Percentiles rank a stretch among this genome's conserved stretches.
These are phyloP conservation scores for Scedosporium apiospermum DNA, from an alignment of 2,329 filamentous ascomycete species.

Conservation along the genomic window DNA sequence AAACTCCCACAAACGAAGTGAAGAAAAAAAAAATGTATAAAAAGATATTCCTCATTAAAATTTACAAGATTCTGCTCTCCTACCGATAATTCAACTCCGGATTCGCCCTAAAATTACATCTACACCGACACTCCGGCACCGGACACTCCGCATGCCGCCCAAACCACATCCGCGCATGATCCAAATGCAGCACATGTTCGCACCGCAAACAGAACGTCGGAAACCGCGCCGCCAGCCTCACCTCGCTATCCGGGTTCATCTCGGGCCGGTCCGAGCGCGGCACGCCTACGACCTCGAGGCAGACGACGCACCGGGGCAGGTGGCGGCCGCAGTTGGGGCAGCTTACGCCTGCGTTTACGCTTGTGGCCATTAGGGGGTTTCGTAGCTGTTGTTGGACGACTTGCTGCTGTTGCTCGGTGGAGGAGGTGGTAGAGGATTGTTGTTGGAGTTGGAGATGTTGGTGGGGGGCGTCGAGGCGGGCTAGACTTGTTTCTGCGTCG, in stretches of 20 bases:
- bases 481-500: slow-evolving; percentile 47
- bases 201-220: slow-evolving; percentile 62
- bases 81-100: slow-evolving; percentile 46
- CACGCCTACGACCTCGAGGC: slow-evolving; percentile 56
- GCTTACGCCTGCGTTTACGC: slow-evolving; percentile 50
- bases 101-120: slow-evolving; percentile 52
- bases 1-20: too few species aligned
- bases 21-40: too few species aligned
- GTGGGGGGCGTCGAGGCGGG: slow-evolving; percentile 17
- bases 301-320: slow-evolving; percentile 58
- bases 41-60: too few species aligned
- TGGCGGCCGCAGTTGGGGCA: slow-evolving; percentile 60
- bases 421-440: neutral
- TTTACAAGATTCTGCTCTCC: neutral
- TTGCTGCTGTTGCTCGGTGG: neutral
- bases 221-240: slow-evolving; percentile 44
- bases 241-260: slow-evolving; percentile 34
- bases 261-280: slow-evolving; percentile 51
- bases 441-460: slow-evolving; percentile 3
- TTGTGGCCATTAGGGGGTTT: slow-evolving; percentile 50
- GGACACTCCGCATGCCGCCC: slow-evolving; percentile 55
- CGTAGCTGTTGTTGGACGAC: slow-evolving; percentile 14
- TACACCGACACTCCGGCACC: slow-evolving; percentile 58
- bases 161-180: slow-evolving; percentile 61
- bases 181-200: slow-evolving; percentile 58